phyloP scores from a whole-genome alignment of 176 grass and related monocot genomes.

The Elymus sibiricus region DNA sequence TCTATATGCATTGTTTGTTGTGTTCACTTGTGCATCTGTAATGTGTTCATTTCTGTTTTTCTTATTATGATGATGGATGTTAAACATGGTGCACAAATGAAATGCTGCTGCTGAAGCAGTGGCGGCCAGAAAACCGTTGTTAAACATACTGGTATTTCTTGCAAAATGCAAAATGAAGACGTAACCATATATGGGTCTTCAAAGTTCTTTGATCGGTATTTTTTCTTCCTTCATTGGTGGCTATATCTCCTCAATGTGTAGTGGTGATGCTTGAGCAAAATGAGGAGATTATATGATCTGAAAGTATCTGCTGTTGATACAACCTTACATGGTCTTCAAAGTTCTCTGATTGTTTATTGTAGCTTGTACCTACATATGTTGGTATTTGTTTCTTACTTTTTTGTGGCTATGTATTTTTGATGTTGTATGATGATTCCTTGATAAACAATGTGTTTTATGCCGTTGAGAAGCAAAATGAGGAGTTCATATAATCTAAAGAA shows the following conservation, averaged over 20 bases:
- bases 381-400: no score
- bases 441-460: no score
- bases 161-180: no score
- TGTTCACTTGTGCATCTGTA: neutral
- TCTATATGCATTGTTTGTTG: no score
- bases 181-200: neutral
- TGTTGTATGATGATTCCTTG: no score
- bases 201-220: constrained; percentile 48
- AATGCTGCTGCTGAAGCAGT: neutral
- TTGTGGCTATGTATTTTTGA: no score
- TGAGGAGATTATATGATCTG: constrained; percentile 16
- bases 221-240: neutral
- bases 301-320: constrained; percentile 43
- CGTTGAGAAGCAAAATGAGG: constrained; percentile 35
- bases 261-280: neutral
- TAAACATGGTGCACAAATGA: neutral
- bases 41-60: neutral
- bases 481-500: constrained; percentile 34
- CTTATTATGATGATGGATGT: neutral
- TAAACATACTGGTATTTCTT: no score
- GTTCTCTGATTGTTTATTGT: constrained; percentile 52
- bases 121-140: no score
- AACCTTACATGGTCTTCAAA: constrained; percentile 44
- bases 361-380: no score
- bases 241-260: neutral